Evolutionary conservation across 2,329 filamentous ascomycete genomes (phyloP), one percentile per base, ranked within the genome.

Genomic region (Hypomyces rosellus): DNA sequence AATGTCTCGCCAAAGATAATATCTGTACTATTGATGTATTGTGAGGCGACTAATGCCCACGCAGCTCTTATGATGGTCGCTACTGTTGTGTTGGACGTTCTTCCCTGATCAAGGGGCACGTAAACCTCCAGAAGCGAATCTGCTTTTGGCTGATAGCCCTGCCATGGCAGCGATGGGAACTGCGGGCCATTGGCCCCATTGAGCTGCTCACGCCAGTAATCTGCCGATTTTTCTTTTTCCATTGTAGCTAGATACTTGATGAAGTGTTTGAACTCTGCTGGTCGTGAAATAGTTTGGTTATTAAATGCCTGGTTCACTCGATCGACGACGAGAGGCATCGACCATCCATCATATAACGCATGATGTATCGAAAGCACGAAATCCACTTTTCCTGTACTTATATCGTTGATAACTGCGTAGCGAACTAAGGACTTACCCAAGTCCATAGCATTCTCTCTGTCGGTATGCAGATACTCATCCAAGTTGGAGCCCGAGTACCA

Each of bases 1-100:
- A 84, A 66, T 0, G 79, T 82, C 65, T 80, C 77, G 11, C 79
- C 80, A 52, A 82, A 82, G 13, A 82, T 68, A 6, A 82, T 69
- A 51, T 83, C 80, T 16, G 68, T 61, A 25, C 69, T 73, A 11
- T 72, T 74, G 38, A 73, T 74, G 59, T 82, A 81, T 34, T 73
- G 67, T 0, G 77, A 74, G 0, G 77, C 73, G 0, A 81, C 69
- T 2, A 82, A 61, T 0, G 77, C 77, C 79, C 80, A 84, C 0
- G 78, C 80, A 20, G 75, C 77, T n/a, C 78, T 72, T 30, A 84
- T 76, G 2, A 80, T 65, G 0, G 78, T 81, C 0, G 80, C 77
- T 3, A 77, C 66, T 0, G 78, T 82, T 9, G 72, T 71, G 39
- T 72, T 74, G 2, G 60, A 66, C 64, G 1, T 64, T 62, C 42